Conservation (phyloP, 2,329 filamentous ascomycete species). For the Chrysoporthe deuterocubensis region DNA sequence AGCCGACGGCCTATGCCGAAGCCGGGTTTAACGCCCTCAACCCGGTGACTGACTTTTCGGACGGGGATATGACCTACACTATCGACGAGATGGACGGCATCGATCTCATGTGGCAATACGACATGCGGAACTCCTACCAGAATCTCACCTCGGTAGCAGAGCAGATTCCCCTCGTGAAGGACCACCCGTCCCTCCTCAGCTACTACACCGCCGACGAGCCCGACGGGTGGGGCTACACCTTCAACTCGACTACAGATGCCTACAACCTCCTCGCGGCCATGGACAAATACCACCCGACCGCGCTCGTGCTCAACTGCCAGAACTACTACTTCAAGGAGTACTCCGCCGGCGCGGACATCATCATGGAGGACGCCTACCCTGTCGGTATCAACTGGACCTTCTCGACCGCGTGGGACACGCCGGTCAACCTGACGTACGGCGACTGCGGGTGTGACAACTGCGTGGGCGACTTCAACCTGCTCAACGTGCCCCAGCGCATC, state of each 20-base stretch:
- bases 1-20: conserved; percentile 40
- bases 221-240: conserved; percentile 59
- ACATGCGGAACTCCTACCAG: conserved; percentile 48
- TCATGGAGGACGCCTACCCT: conserved; percentile 65
- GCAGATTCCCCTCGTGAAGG: conserved; percentile 46
- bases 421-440: conserved; percentile 62
- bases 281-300: conserved; percentile 66
- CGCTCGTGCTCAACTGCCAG: conserved; percentile 63
- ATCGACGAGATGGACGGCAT: conserved; percentile 42
- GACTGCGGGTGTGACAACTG: conserved; percentile 69
- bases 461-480: conserved; percentile 45
- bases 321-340: conserved; percentile 65
- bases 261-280: conserved; percentile 51
- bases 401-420: conserved; percentile 56
- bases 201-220: conserved; percentile 56
- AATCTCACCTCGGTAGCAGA: conserved; percentile 46
- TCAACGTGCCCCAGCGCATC: conserved; percentile 52
- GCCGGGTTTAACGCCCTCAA: conserved; percentile 51
- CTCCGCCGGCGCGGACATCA: conserved; percentile 57
- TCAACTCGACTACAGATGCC: conserved; percentile 48
- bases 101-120: conserved; percentile 49
- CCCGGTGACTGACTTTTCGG: conserved; percentile 45
- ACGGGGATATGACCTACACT: conserved; percentile 42
- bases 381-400: conserved; percentile 60
- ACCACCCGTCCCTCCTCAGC: conserved; percentile 46